Conservation (phyloP, 345 rosid species). For the Anacardium occidentale region DNA sequence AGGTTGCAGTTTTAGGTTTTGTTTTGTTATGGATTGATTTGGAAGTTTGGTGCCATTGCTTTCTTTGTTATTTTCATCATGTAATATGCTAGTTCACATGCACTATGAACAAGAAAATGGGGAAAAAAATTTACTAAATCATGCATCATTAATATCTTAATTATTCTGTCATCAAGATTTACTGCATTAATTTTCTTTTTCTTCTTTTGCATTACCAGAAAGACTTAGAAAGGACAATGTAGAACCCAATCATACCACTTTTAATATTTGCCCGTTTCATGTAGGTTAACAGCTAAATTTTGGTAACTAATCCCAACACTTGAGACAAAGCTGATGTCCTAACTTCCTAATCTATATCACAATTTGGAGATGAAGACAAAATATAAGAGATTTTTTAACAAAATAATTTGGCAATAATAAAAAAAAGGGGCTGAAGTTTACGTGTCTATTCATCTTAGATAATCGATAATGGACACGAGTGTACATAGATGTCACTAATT, state of each 20-base stretch:
- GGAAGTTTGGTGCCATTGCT: not conserved
- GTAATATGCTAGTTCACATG: not conserved
- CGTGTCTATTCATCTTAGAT: not conserved
- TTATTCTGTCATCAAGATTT: too few species aligned
- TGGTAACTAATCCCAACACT: not conserved
- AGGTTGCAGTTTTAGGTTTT: constrained; percentile 3
- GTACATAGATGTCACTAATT: not conserved
- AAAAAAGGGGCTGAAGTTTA: not conserved
- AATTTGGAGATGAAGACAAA: constrained; percentile 18
- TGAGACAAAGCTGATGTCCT: constrained; percentile 15
- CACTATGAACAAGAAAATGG: not conserved
- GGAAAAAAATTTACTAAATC: not conserved
- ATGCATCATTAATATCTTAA: not conserved
- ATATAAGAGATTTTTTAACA: too few species aligned
- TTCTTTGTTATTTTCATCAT: too few species aligned
- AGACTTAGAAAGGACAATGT: not conserved
- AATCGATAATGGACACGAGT: too few species aligned
- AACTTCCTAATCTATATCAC: not conserved
- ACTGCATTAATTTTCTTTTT: too few species aligned
- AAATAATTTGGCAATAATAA: too few species aligned
- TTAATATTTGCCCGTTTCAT: too few species aligned
- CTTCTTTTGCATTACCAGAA: too few species aligned
- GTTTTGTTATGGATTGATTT: constrained; percentile 8
- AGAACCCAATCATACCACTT: too few species aligned
- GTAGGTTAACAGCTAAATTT: not conserved